A percentile compares a stretch with the other conserved stretches of the same genome.
phyloP scores from a whole-genome alignment of 2,329 filamentous ascomycete species.

The Claviceps citrina region DNA sequence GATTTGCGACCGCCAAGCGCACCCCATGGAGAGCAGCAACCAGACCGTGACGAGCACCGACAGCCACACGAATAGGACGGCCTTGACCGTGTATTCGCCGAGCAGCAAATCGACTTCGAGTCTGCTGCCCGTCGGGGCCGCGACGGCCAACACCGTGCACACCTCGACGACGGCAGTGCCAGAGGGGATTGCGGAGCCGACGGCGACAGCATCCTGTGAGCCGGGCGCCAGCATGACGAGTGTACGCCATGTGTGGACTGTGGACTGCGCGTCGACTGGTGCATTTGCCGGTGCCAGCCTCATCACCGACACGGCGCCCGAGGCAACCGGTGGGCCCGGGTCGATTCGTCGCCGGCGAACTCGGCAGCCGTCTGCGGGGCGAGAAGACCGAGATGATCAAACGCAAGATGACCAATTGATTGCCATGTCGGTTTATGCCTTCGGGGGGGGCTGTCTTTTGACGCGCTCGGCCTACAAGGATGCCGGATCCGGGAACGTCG shows the following conservation, averaged over 20 bases:
- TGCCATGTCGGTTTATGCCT: constrained; percentile 5
- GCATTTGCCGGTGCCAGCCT: neutral
- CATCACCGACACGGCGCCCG: constrained; percentile 1
- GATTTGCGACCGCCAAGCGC: constrained; percentile 7
- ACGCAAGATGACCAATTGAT: neutral
- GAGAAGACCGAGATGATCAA: neutral
- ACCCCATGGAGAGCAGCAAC: neutral
- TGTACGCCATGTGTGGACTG: neutral
- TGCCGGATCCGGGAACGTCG: neutral
- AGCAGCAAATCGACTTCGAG: neutral
- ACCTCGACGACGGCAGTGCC: neutral
- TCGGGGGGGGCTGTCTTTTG: constrained; percentile 8
- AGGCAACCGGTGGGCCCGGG: neutral
- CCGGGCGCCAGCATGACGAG: neutral
- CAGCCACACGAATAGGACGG: constrained; percentile 1
- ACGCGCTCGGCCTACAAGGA: constrained; percentile 4
- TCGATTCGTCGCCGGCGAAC: neutral
- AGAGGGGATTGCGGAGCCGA: neutral
- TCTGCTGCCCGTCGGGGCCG: neutral
- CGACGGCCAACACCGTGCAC: neutral
- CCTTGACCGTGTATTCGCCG: constrained; percentile 5
- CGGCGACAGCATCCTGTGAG: neutral
- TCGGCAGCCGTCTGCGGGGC: neutral
- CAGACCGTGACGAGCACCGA: neutral
- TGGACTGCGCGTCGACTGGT: constrained; percentile 2